These are phyloP conservation scores for Nemania sp. DNA, from an alignment of 2,329 filamentous ascomycete genomes.

Conservation along the genomic window DNA sequence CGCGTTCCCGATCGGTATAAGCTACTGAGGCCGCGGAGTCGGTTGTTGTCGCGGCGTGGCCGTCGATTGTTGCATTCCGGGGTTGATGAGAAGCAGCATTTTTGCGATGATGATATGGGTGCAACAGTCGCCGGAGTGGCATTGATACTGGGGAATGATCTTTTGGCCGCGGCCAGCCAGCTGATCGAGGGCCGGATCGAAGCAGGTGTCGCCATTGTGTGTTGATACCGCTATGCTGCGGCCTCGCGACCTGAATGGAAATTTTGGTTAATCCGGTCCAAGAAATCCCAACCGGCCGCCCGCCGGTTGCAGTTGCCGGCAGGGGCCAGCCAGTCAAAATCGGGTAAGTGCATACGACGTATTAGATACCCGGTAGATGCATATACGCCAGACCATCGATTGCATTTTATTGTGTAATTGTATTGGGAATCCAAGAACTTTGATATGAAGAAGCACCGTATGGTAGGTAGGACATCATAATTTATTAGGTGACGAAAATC, in stretches of 20 bases:
- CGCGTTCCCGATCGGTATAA: constrained; percentile 76
- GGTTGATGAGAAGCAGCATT: constrained; percentile 41
- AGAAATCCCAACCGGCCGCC: constrained; percentile 18
- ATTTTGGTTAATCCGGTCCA: constrained; percentile 34
- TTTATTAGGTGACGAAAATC: too few relatives aligned
- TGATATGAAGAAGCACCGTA: too few relatives aligned
- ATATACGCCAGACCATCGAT: too few relatives aligned
- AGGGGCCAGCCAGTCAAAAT: too few relatives aligned
- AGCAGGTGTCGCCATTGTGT: constrained; percentile 37
- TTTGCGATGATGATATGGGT: constrained; percentile 22
- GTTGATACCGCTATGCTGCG: constrained; percentile 15
- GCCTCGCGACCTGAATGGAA: constrained; percentile 28
- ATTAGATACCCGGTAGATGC: too few relatives aligned
- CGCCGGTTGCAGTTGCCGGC: neutral
- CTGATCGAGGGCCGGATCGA: constrained; percentile 39
- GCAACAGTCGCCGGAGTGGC: constrained; percentile 23
- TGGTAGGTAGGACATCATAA: too few relatives aligned
- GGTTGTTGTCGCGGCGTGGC: constrained; percentile 71
- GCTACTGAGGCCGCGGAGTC: constrained; percentile 77
- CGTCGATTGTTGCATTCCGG: constrained; percentile 35
- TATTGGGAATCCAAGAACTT: too few relatives aligned
- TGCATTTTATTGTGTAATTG: too few relatives aligned
- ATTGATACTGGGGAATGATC: constrained; percentile 19
- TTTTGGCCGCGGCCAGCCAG: constrained; percentile 33
- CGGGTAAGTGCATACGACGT: too few relatives aligned